A percentile compares a stretch with the other conserved stretches of the same genome.
phyloP scores from a whole-genome alignment of 2,329 filamentous ascomycete species.

The Immersiporthe knoxdaviesiana region DNA sequence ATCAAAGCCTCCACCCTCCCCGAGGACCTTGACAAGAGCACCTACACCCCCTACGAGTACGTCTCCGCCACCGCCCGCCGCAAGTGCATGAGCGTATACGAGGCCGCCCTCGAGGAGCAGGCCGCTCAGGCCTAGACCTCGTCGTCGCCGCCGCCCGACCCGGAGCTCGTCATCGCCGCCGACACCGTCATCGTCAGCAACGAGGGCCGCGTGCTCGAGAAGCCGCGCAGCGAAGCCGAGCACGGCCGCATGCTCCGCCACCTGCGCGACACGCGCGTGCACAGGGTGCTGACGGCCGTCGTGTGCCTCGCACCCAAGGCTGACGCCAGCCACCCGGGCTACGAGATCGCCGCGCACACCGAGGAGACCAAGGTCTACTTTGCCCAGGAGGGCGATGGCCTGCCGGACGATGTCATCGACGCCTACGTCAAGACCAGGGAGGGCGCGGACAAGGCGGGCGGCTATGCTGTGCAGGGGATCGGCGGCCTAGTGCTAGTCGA shows the following conservation, averaged over 20 bases:
- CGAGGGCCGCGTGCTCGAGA: conserved; percentile 82
- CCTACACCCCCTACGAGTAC: conserved; percentile 83
- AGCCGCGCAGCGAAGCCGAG: conserved; percentile 79
- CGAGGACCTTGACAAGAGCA: conserved; percentile 80
- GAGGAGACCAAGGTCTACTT: conserved; percentile 95
- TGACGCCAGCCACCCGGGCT: conserved; percentile 82
- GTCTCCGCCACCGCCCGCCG: conserved; percentile 82
- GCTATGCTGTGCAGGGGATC: conserved; percentile 90
- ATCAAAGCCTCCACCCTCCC: conserved; percentile 80
- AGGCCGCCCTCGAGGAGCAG: conserved; percentile 47
- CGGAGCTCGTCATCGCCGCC: conserved; percentile 82
- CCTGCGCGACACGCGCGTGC: conserved; percentile 74
- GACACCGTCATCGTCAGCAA: conserved; percentile 87
- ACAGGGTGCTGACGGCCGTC: conserved; percentile 86
- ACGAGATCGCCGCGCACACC: conserved; percentile 77
- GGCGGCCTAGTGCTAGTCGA: conserved; percentile 87
- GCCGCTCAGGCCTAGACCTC: conserved; percentile 37
- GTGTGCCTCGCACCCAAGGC: conserved; percentile 81
- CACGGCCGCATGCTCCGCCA: conserved; percentile 83
- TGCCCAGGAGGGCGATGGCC: conserved; percentile 61
- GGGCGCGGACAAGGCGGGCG: conserved; percentile 93
- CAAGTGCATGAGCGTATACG: conserved; percentile 78
- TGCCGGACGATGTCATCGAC: conserved; percentile 79
- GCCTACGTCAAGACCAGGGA: conserved; percentile 82
- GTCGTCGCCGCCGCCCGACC: conserved; percentile 56